These are phyloP conservation scores for Tetrapisispora namnaoensis DNA, from an alignment of 805 yeast species.

Conservation along the genomic window DNA sequence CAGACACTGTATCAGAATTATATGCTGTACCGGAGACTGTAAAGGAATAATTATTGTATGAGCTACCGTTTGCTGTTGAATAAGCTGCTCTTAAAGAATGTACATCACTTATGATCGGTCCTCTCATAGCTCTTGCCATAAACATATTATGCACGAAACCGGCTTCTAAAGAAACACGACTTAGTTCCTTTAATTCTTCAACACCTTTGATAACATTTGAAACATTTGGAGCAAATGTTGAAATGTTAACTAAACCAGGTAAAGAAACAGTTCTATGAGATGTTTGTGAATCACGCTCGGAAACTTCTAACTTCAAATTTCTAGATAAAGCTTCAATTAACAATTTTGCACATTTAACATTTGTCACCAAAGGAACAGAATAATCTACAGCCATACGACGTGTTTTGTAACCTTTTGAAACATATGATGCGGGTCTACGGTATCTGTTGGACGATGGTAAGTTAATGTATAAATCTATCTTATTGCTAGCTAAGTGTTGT, in stretches of 20 bases:
- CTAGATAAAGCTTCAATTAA: constrained; percentile 89
- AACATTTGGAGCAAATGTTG: constrained; percentile 67
- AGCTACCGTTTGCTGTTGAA: constrained; percentile 40
- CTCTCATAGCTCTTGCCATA: constrained; percentile 57
- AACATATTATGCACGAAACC: constrained; percentile 85
- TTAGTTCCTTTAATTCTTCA: constrained; percentile 52
- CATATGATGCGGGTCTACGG: constrained; percentile 97
- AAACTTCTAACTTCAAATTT: constrained; percentile 52
- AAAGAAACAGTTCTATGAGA: constrained; percentile 72
- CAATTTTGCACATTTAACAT: constrained; percentile 93
- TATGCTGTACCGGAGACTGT: constrained; percentile 73
- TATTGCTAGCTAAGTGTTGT: constrained; percentile 91
- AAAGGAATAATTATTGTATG: constrained; percentile 74
- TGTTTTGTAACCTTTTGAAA: constrained; percentile 93
- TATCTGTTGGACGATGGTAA: constrained; percentile 94
- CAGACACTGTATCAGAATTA: constrained; percentile 53
- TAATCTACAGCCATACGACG: constrained; percentile 99
- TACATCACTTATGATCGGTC: constrained; percentile 55
- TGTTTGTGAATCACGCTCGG: constrained; percentile 79
- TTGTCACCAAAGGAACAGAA: constrained; percentile 94
- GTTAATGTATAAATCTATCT: constrained; percentile 92
- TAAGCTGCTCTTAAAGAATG: constrained; percentile 56
- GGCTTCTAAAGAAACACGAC: constrained; percentile 63
- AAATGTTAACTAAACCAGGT: constrained; percentile 80
- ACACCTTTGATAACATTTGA: constrained; percentile 36